Conservation (phyloP, 768 basidiomycete species). For the Mycena rosella region DNA sequence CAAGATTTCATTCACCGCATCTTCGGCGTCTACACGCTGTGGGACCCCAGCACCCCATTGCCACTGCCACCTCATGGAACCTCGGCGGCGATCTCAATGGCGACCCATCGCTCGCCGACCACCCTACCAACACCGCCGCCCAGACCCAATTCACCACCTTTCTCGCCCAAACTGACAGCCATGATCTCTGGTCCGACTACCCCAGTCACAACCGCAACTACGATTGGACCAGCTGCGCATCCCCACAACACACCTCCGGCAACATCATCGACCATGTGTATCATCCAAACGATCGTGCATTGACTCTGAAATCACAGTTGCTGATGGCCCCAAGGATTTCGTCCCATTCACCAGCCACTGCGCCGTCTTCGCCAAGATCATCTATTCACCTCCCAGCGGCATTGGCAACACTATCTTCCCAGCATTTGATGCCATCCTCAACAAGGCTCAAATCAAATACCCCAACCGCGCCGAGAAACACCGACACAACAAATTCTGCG, state of each 20-base stretch:
- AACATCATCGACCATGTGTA: conserved; percentile 42
- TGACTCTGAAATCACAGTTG: conserved; percentile 2
- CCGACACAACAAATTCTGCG: conserved; percentile 5
- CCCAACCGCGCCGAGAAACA: not conserved
- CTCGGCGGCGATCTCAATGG: conserved; percentile 37
- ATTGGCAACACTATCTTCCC: conserved; percentile 9
- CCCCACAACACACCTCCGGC: not conserved
- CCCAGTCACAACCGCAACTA: not conserved
- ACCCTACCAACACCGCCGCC: too few relatives aligned
- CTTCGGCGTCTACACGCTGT: conserved; percentile 44
- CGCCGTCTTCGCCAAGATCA: not conserved
- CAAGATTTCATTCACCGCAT: conserved; percentile 37
- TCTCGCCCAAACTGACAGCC: not conserved
- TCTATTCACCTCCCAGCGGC: not conserved
- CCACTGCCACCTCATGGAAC: conserved; percentile 31
- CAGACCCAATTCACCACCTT: too few relatives aligned
- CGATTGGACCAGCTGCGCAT: conserved; percentile 2
- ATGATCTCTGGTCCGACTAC: conserved; percentile 7
- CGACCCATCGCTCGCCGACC: conserved; percentile 12
- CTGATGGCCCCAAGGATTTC: not conserved
- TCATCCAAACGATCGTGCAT: conserved; percentile 11
- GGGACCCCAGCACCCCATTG: conserved; percentile 41
- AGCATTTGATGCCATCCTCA: conserved; percentile 12
- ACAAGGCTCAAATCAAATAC: conserved; percentile 22
- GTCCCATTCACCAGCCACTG: conserved; percentile 9